phyloP scores from a whole-genome alignment of 345 rosid genomes.

The Lenwebbia sp. region DNA sequence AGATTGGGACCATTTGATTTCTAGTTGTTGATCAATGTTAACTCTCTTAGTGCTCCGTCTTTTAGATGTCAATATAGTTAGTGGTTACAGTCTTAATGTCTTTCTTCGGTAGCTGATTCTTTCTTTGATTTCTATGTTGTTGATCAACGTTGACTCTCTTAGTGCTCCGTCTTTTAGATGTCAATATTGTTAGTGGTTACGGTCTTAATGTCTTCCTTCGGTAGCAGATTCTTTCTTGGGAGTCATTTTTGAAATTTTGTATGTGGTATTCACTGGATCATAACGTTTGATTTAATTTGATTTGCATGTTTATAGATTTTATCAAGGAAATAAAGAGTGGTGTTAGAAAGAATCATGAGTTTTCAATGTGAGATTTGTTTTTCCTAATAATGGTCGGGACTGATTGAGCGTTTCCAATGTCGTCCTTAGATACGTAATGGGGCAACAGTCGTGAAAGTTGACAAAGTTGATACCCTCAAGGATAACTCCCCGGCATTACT shows the following conservation, averaged over 20 bases:
- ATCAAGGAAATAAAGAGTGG: background rate
- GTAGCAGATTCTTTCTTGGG: background rate
- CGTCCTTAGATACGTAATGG: conserved; percentile 56
- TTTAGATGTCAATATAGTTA: background rate
- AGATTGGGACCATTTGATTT: background rate
- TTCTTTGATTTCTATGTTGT: background rate
- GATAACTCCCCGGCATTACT: conserved; percentile 81
- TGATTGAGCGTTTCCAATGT: background rate
- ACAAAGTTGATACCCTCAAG: conserved; percentile 57
- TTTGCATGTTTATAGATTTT: background rate
- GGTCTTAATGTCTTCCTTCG: background rate
- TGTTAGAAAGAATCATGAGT: background rate
- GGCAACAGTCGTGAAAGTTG: conserved; percentile 80
- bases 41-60: background rate
- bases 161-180: background rate
- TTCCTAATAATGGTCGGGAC: background rate
- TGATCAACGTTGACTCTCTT: background rate
- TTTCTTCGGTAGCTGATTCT: background rate
- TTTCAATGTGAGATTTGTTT: background rate
- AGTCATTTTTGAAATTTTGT: background rate
- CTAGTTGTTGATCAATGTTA: background rate
- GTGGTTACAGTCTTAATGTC: background rate
- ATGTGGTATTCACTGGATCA: background rate
- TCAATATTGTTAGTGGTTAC: background rate
- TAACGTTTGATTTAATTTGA: background rate